phyloP scores from a whole-genome alignment of 2,329 filamentous ascomycete species.

The Ascochyta lentis region DNA sequence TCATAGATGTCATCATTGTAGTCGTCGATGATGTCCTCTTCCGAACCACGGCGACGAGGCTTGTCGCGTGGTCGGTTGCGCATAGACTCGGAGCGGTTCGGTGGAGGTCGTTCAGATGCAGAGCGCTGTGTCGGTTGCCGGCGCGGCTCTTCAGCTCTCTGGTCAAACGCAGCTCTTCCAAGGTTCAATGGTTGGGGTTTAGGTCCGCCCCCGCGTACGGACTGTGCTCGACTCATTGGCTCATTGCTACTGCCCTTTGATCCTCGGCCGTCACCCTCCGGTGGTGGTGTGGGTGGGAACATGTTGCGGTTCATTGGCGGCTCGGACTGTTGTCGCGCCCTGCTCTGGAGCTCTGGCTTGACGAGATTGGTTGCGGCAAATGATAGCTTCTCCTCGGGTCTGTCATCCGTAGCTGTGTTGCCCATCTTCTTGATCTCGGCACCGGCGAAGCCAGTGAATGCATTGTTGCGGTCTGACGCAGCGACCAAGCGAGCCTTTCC shows the following conservation, averaged over 20 bases:
- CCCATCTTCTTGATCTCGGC: constrained; percentile 76
- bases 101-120: constrained; percentile 53
- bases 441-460: constrained; percentile 81
- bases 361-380: constrained; percentile 94
- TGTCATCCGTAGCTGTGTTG: constrained; percentile 71
- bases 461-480: constrained; percentile 79
- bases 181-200: constrained; percentile 58
- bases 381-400: constrained; percentile 82
- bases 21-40: constrained; percentile 61
- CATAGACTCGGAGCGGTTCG: constrained; percentile 45
- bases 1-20: constrained; percentile 69
- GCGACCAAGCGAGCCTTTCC: constrained; percentile 95
- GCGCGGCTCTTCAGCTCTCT: constrained; percentile 41
- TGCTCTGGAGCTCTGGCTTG: constrained; percentile 80
- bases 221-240: constrained; percentile 56
- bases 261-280: constrained; percentile 75
- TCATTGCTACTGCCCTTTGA: constrained; percentile 39
- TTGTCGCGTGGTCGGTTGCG: constrained; percentile 36
- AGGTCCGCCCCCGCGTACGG: constrained; percentile 56
- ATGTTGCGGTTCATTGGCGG: constrained; percentile 79
- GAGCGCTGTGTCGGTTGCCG: constrained; percentile 51
- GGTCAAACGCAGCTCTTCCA: constrained; percentile 57
- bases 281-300: constrained; percentile 98
- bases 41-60: constrained; percentile 45
- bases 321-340: constrained; percentile 80